Percentiles rank a stretch among this genome's conserved stretches.
Evolutionary conservation across 306 rosid genomes (phyloP).

Genomic region (Lotus japonicus): DNA sequence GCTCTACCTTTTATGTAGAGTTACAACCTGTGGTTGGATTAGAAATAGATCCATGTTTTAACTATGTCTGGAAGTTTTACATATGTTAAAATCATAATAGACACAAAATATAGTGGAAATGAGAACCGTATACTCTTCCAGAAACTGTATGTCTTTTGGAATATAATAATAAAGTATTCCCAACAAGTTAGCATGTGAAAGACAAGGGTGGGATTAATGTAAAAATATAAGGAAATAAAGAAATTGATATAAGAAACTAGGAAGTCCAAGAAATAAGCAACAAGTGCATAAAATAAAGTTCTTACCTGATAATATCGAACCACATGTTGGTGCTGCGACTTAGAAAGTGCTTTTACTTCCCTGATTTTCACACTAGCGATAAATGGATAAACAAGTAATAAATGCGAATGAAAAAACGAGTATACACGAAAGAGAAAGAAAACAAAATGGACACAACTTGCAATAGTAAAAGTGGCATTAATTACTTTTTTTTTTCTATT

Average conservation of each 20-base stretch:
- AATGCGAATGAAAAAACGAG: background rate
- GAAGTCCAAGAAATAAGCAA: background rate
- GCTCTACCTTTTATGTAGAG: no score
- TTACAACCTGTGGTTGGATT: conserved; percentile 55
- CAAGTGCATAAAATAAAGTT: conserved; percentile 13
- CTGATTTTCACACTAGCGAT: conserved; percentile 46
- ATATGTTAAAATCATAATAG: conserved; percentile 19
- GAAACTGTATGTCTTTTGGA: background rate
- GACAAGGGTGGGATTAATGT: background rate
- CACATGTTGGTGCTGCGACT: conserved; percentile 91
- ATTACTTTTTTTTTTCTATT: background rate
- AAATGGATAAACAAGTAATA: conserved; percentile 23
- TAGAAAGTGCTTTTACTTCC: conserved; percentile 97
- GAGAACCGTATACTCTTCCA: background rate
- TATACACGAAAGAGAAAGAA: background rate
- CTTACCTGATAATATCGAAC: conserved; percentile 95
- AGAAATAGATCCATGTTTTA: conserved; percentile 71
- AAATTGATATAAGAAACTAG: background rate
- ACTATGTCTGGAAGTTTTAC: conserved; percentile 79
- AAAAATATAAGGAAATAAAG: conserved; percentile 11
- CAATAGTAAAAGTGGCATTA: background rate
- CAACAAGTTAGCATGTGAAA: background rate
- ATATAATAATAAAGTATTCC: conserved; percentile 13
- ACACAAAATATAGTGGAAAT: conserved; percentile 8
- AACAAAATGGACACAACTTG: background rate